phyloP scores from a whole-genome alignment of 208 protist species.

The Trypanosoma brucei region DNA sequence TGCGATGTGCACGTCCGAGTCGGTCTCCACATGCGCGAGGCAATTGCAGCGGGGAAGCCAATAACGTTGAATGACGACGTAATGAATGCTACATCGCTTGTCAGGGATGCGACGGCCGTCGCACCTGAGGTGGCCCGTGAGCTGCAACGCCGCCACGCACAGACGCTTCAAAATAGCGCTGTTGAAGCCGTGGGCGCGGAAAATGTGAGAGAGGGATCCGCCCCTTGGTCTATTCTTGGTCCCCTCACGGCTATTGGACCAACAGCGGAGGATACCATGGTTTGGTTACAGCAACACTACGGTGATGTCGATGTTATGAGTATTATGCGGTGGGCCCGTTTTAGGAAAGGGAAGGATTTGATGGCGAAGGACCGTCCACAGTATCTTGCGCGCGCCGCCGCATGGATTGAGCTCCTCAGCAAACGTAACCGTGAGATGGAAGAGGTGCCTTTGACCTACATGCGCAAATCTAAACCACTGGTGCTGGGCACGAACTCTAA shows the following conservation, averaged over 20 bases:
- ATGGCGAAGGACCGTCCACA: slow-evolving; percentile 62
- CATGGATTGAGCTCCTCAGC: slow-evolving; percentile 79
- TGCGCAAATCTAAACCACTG: slow-evolving; percentile 72
- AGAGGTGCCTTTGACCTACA: slow-evolving; percentile 75
- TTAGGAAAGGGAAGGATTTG: slow-evolving; percentile 53
- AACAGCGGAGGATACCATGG: slow-evolving; percentile 28
- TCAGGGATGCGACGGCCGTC: slow-evolving; percentile 47
- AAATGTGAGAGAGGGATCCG: slow-evolving; percentile 1
- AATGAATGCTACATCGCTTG: slow-evolving; percentile 38
- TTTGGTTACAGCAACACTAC: slow-evolving; percentile 56
- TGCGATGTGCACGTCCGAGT: slow-evolving; percentile 79
- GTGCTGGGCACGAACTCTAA: slow-evolving; percentile 51
- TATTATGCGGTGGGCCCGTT: slow-evolving; percentile 75
- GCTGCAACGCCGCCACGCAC: slow-evolving; percentile 43
- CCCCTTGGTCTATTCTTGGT: slow-evolving; percentile 15
- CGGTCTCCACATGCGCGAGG: slow-evolving; percentile 68
- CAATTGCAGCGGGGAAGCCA: slow-evolving; percentile 64
- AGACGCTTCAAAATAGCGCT: slow-evolving; percentile 7
- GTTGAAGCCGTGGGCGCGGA: background rate
- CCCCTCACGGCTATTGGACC: slow-evolving; percentile 10
- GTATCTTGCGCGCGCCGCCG: slow-evolving; percentile 60
- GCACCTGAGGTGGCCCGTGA: slow-evolving; percentile 71
- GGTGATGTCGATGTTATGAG: slow-evolving; percentile 59
- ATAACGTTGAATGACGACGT: slow-evolving; percentile 32
- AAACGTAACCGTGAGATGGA: slow-evolving; percentile 37